Evolutionary conservation across 495 filamentous ascomycete species (phyloP).

Genomic region (Tetracladium marchalianum): DNA sequence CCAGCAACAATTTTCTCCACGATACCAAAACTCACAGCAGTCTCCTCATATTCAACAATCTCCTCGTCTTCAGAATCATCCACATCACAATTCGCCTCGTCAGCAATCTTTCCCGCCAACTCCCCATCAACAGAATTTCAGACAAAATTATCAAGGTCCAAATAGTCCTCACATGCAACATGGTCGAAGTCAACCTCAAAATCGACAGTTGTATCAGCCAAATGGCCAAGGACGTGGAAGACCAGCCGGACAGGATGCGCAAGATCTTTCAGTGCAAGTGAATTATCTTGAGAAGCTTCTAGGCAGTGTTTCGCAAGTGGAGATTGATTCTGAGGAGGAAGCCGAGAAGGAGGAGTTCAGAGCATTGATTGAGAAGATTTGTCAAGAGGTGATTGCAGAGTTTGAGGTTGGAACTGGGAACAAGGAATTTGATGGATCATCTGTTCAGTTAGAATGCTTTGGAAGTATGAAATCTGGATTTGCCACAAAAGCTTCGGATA

Average conservation of each 20-base stretch:
- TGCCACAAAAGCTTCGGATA: constrained; percentile 61
- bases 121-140: constrained; percentile 5
- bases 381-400: constrained; percentile 39
- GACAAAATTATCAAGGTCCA: not conserved
- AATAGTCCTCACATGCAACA: constrained; percentile 2
- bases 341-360: constrained; percentile 55
- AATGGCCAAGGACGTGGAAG: constrained; percentile 3
- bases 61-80: constrained; percentile 2
- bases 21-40: constrained; percentile 8
- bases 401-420: constrained; percentile 30
- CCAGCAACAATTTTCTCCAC: constrained; percentile 11
- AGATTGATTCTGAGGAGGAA: constrained; percentile 43
- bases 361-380: constrained; percentile 41
- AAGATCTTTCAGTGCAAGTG: constrained; percentile 33
- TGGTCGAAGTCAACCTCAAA: constrained; percentile 5
- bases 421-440: constrained; percentile 34
- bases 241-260: constrained; percentile 13
- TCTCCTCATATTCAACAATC: constrained; percentile 11
- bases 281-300: constrained; percentile 36
- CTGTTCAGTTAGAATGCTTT: constrained; percentile 55
- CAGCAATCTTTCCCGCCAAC: constrained; percentile 2
- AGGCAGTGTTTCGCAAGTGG: constrained; percentile 29
- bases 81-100: not conserved
- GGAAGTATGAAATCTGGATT: constrained; percentile 68
- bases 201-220: constrained; percentile 25